These are phyloP conservation scores for Cordyceps cicadae DNA, from an alignment of 2,329 filamentous ascomycete genomes.

Conservation along the genomic window DNA sequence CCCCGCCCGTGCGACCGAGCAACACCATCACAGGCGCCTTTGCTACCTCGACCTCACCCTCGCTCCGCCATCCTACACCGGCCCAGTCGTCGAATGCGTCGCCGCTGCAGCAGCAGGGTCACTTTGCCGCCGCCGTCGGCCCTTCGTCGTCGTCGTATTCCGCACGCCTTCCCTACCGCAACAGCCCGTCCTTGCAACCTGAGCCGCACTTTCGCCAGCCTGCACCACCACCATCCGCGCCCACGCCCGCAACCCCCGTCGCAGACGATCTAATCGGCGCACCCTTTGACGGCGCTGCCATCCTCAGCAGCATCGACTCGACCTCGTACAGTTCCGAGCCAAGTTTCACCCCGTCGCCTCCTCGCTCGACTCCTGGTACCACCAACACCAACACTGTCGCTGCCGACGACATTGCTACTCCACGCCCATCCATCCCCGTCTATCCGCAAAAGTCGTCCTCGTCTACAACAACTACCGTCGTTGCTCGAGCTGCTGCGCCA, in stretches of 20 bases:
- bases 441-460: conserved; percentile 23
- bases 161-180: conserved; percentile 4
- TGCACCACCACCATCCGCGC: conserved; percentile 12
- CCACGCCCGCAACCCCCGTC: conserved; percentile 20
- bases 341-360: neutral
- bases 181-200: conserved; percentile 18
- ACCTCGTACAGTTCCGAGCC: conserved; percentile 25
- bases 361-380: conserved; percentile 22
- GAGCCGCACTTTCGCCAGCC: conserved; percentile 20
- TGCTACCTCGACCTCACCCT: conserved; percentile 34
- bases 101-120: conserved; percentile 36
- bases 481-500: conserved; percentile 35
- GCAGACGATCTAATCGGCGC: conserved; percentile 56
- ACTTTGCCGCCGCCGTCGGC: conserved; percentile 32
- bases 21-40: conserved; percentile 33
- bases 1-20: conserved; percentile 41
- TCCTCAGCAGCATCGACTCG: conserved; percentile 52
- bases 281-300: conserved; percentile 56
- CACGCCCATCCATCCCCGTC: conserved; percentile 20
- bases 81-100: conserved; percentile 37
- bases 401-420: conserved; percentile 14
- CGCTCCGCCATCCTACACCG: conserved; percentile 37
- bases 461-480: conserved; percentile 20
- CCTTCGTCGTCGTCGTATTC: neutral
- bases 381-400: conserved; percentile 19